Evolutionary conservation across 768 basidiomycete genomes (phyloP), one percentile per base, ranked within the genome.

Genomic region (Cystoderma amianthinum): DNA sequence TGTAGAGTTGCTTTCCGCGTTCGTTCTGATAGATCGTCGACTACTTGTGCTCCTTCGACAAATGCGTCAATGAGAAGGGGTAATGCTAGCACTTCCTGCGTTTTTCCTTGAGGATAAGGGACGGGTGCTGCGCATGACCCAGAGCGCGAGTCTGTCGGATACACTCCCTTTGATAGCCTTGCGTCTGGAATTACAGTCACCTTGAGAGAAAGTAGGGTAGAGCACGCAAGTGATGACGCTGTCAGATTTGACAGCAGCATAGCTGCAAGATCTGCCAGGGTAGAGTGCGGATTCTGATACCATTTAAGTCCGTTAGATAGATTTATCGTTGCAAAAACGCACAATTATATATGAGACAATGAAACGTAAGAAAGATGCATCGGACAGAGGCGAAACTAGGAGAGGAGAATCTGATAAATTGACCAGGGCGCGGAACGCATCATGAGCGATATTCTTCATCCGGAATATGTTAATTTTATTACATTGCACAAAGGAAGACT

Each of bases 231-330:
- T 2, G 85, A 70, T 33, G 87, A 81, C 3, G 85, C 74, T 6
- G 91, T 87, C 23, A 96, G 65, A 64, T 98, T 98, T n/a, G 93
- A 95, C 7, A 98, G 73, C 1, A 97, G 71, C 95, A 98, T 98
- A n/a, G 90, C 76, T 2, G 93, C 91, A 15, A 98, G 78, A 67
- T 97, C 94, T 23, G 92, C 91, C 19, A 97, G 82, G 43, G 85
- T 80, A 7, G 94, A 81, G 45, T 85, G 78, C n/a, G 89, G 85
- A 61, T 92, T 86, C 93, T 97, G 51, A 6, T 30, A n/a, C n/a
- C n/a, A n/a, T n/a, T 35, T 16, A 11, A n/a, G 13, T 11, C 18
- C 38, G n/a, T 43, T 23, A 32, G 18, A 23, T 44, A 38, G 50
- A 44, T 49, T 42, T 38, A 21, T 19, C 28, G 15, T 13, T 40